These are phyloP conservation scores for Carex cristatella DNA, from an alignment of 176 grass and related monocot genomes.

Conservation along the genomic window DNA sequence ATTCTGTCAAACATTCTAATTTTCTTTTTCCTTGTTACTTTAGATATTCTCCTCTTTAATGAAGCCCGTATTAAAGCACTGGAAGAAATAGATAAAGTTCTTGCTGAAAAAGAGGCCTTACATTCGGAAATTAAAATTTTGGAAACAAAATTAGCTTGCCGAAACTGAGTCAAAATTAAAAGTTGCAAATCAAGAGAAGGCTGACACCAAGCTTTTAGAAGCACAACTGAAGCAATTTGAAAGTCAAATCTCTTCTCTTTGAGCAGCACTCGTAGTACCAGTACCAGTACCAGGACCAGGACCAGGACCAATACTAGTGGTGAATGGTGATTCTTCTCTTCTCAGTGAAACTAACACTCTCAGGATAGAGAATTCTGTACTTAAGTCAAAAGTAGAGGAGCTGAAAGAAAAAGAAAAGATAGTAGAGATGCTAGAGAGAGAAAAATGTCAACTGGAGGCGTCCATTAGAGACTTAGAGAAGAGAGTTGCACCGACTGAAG, in stretches of 20 bases:
- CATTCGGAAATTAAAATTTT: slow-evolving; percentile 54
- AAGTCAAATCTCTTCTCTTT: slow-evolving; percentile 27
- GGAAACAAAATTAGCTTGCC: slow-evolving; percentile 49
- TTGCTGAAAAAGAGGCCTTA: slow-evolving; percentile 78
- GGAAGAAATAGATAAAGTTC: slow-evolving; percentile 66
- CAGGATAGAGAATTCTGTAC: slow-evolving; percentile 52
- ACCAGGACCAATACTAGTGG: neutral
- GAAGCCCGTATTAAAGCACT: slow-evolving; percentile 68
- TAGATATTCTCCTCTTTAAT: slow-evolving; percentile 97
- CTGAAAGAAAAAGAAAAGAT: slow-evolving; percentile 50
- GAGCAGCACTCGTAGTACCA: slow-evolving; percentile 19
- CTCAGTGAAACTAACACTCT: slow-evolving; percentile 40
- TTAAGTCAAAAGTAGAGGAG: slow-evolving; percentile 52
- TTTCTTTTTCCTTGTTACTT: slow-evolving; percentile 19
- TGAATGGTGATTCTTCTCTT: slow-evolving; percentile 22
- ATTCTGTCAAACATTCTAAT: neutral
- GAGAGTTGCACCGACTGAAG: slow-evolving; percentile 39
- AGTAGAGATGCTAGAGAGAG: slow-evolving; percentile 58
- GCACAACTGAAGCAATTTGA: slow-evolving; percentile 29
- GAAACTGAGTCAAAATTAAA: slow-evolving; percentile 37
- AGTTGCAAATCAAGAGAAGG: slow-evolving; percentile 40
- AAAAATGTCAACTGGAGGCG: slow-evolving; percentile 46
- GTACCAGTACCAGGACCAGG: slow-evolving; percentile 11
- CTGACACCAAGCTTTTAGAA: slow-evolving; percentile 32
- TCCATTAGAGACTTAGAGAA: slow-evolving; percentile 48